phyloP scores from a whole-genome alignment of 371 early-diverging fungal species.

The Mortierella sp. region DNA sequence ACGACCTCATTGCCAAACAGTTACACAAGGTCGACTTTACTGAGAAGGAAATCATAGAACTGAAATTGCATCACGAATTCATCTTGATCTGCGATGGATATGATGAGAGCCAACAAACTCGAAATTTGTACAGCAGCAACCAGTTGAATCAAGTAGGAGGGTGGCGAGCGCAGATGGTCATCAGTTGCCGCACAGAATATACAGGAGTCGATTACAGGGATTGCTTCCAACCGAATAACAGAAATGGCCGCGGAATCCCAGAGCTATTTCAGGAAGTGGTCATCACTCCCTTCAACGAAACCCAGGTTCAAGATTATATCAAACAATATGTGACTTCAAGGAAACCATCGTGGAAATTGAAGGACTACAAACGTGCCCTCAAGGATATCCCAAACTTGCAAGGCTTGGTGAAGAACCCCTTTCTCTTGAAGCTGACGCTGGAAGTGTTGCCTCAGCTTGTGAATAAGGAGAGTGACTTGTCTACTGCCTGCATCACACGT shows the following conservation, averaged over 20 bases:
- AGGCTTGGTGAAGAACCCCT: not conserved
- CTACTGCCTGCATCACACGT: not conserved
- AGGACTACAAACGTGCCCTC: not conserved
- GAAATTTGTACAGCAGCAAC: conserved; percentile 5
- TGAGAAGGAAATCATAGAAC: conserved; percentile 1
- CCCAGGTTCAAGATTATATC: conserved; percentile 17
- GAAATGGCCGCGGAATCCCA: not conserved
- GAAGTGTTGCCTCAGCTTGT: not conserved
- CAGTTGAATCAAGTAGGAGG: not conserved
- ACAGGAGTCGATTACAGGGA: conserved; percentile 4
- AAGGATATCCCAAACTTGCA: not conserved
- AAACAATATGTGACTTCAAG: too few species aligned
- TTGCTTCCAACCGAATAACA: conserved; percentile 6
- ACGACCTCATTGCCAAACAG: conserved; percentile 10
- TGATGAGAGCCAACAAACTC: too few species aligned
- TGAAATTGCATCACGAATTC: conserved; percentile 2
- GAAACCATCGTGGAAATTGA: not conserved
- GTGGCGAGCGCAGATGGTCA: conserved; percentile 6
- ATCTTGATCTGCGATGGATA: too few species aligned
- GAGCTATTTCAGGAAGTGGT: not conserved
- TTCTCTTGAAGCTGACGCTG: too few species aligned
- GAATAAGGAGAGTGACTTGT: not conserved
- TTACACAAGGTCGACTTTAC: conserved; percentile 3
- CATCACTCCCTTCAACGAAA: not conserved
- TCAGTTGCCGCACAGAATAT: conserved; percentile 15